phyloP scores from a whole-genome alignment of 2,329 filamentous ascomycete species.

The Monosporascus sp. region DNA sequence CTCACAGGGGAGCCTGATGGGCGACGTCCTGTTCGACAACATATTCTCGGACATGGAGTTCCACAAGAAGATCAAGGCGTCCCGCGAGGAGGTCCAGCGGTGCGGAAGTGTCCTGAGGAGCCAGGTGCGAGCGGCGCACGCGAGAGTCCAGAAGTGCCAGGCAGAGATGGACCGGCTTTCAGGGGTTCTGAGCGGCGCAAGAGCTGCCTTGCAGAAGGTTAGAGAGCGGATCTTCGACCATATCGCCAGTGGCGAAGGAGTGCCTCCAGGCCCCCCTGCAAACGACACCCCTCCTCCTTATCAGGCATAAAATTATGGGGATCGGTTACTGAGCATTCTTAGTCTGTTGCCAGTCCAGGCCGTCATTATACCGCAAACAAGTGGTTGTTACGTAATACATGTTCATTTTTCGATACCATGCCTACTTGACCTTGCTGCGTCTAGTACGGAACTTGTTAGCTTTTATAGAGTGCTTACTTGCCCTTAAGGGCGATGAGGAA shows the following conservation, averaged over 20 bases:
- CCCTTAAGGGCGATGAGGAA: too few species aligned
- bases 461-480: too few species aligned
- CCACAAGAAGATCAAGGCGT: constrained; percentile 44
- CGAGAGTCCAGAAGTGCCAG: constrained; percentile 18
- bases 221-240: constrained; percentile 37
- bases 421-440: too few species aligned
- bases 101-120: constrained; percentile 26
- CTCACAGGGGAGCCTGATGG: constrained; percentile 39
- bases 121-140: constrained; percentile 21
- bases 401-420: too few species aligned
- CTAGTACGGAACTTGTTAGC: too few species aligned
- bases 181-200: constrained; percentile 26
- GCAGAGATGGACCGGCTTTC: constrained; percentile 27
- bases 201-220: constrained; percentile 36
- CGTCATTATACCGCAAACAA: too few species aligned
- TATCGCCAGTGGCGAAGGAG: constrained; percentile 2
- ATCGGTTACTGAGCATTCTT: too few species aligned
- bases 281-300: constrained; percentile 13
- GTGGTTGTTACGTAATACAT: too few species aligned
- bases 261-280: neutral
- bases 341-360: too few species aligned
- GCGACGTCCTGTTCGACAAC: constrained; percentile 51
- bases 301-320: neutral
- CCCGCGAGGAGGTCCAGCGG: constrained; percentile 29
- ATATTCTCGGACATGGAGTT: constrained; percentile 48